Base-by-base conservation (phyloP, 192 early-diverging fungal genomes). In the Chytriomyces sp. region DNA sequence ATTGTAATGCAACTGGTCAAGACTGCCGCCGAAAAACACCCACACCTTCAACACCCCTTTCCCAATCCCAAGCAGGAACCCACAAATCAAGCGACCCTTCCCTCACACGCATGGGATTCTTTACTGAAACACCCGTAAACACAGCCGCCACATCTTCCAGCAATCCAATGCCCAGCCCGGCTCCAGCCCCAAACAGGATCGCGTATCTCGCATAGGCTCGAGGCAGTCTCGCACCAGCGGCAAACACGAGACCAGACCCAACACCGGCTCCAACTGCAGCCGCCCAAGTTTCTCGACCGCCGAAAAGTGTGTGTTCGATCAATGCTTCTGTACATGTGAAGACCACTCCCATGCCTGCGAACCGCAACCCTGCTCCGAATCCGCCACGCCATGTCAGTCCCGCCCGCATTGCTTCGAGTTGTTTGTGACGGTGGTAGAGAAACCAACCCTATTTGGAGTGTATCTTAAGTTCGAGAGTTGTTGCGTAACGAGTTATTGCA, bases 401-500 rank as follows among this genome's bases (percentile, higher is more conserved):
- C 44, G 89, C 82, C 64, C 88, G 79, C 9, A 91, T 79, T 18
- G 93, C 86, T 26, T 91, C 87, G 82, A 95, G 94, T 74, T 97
- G 95, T 67, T 96, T 96, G 69, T 90, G 87, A 69, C 92, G 93
- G 72, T 96, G 96, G 83, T 97, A 97, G 68, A 93, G 92, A 76
- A 93, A 97, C 96, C 96, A 97, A 4, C 94, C 94, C 28, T 89
- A 4, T 35, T 35, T n/a, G n/a, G n/a, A n/a, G n/a, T n/a, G n/a
- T n/a, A n/a, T n/a, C n/a, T n/a, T n/a, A n/a, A n/a, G n/a, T n/a
- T n/a, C n/a, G n/a, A n/a, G n/a, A n/a, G n/a, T n/a, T n/a, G n/a
- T n/a, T n/a, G n/a, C n/a, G n/a, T n/a, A n/a, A n/a, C n/a, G n/a
- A n/a, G n/a, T n/a, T 35, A 3, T 35, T 35, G 3, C 35, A 35